These are phyloP conservation scores for Cadophora sp. DNA, from an alignment of 2,329 filamentous ascomycete genomes.

Conservation along the genomic window DNA sequence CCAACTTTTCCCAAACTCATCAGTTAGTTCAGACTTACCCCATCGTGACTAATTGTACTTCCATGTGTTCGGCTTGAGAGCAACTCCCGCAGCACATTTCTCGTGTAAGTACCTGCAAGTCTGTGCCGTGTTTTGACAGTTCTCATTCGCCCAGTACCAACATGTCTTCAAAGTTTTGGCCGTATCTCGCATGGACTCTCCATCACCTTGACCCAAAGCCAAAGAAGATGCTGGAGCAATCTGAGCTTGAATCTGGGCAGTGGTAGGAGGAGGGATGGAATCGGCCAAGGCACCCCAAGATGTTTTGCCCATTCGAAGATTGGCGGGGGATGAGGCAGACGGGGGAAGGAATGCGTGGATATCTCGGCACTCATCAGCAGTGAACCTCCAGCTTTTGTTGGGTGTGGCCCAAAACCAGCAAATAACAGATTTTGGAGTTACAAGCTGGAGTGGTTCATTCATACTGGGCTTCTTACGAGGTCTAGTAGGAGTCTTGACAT, in stretches of 20 bases:
- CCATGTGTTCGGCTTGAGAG: conserved; percentile 16
- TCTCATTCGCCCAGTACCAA: conserved; percentile 34
- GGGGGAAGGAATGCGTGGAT: conserved; percentile 32
- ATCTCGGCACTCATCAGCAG: conserved; percentile 39
- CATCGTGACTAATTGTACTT: neutral
- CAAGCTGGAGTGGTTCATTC: conserved; percentile 27
- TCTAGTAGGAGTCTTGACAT: neutral
- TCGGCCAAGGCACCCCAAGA: conserved; percentile 37
- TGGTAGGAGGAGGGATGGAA: conserved; percentile 19
- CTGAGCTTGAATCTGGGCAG: conserved; percentile 2
- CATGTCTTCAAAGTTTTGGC: conserved; percentile 26
- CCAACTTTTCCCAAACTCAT: conserved; percentile 15
- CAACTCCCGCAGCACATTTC: conserved; percentile 20
- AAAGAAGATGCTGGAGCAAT: conserved; percentile 2
- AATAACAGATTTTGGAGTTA: conserved; percentile 33
- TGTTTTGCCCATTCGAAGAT: conserved; percentile 36
- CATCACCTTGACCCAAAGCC: neutral
- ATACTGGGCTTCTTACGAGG: conserved; percentile 14
- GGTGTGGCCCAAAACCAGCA: conserved; percentile 35
- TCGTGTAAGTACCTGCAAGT: conserved; percentile 36
- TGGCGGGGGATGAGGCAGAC: conserved; percentile 15
- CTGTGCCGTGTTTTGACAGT: conserved; percentile 21
- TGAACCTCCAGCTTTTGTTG: conserved; percentile 38
- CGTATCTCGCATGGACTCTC: neutral
- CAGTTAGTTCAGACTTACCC: neutral